Evolutionary conservation across 2,329 filamentous ascomycete genomes (phyloP), one percentile per base, ranked within the genome.

Genomic region (Penicillium hesseltinei): DNA sequence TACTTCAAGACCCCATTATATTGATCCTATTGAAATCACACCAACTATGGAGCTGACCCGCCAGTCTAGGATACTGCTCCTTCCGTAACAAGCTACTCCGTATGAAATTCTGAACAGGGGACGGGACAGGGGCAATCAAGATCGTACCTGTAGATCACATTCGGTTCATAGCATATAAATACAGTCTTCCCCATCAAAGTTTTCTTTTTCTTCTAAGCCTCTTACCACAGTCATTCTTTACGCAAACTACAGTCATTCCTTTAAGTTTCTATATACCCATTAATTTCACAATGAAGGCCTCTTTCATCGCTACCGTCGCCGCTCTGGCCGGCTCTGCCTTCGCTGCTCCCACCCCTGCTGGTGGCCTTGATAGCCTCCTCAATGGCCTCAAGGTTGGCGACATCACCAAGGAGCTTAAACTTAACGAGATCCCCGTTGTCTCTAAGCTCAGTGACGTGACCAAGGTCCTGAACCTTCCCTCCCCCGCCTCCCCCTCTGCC

Each of bases 251-350:
- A 53, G 49, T 45, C 59, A 31, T 33, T 62, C 51, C 52, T 59
- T 62, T 33, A 15, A 19, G 25, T 27, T 58, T 43, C 44, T 56
- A 39, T 35, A 59, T 43, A 63, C 36, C 54, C 46, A 36, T 52
- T 50, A 46, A 40, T 58, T 15, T 60, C 63, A 68, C 15, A 52
- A 68, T 69, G 67, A 69, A 68, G 65, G 56, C 65, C 47, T 54
- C 66, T 42, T 60, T 68, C 46, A 49, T 68, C 58, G 59, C 66
- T 51, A 53, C 56, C 50, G 10, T 69, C 39, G 66, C 65, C 58
- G 65, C 65, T 49, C 51, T 69, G 54, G 49, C 36, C 43, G 42
- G 54, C 36, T 52, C 54, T 56, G 54, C 54, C 36, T 53, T 56
- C 48, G 54, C 54, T 35, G 54, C 48, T 29, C 54, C 54, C 35